phyloP scores from a whole-genome alignment of 179 eudicot species.

The Silene coronaria region DNA sequence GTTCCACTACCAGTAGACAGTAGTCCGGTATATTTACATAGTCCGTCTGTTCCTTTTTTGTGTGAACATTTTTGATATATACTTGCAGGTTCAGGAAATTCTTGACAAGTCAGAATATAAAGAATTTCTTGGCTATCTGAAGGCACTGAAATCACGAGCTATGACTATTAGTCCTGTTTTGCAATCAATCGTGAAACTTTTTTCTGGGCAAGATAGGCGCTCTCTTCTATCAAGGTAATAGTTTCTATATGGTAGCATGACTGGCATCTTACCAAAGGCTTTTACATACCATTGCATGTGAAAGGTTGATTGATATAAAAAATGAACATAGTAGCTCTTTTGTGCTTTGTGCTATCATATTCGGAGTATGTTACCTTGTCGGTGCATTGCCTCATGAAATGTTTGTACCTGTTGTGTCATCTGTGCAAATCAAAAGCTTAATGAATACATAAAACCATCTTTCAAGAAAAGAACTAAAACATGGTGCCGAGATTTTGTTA shows the following conservation, averaged over 20 bases:
- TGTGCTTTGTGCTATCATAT: not conserved
- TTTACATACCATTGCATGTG: not conserved
- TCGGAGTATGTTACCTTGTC: not conserved
- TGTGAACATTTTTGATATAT: not conserved
- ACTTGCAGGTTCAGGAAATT: slow-evolving; percentile 66
- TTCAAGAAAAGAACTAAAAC: not conserved
- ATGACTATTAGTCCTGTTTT: slow-evolving; percentile 65
- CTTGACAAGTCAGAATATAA: slow-evolving; percentile 62
- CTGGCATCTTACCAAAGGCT: not conserved
- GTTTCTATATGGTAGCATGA: not conserved
- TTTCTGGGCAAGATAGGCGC: slow-evolving; percentile 69
- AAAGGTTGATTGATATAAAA: not conserved
- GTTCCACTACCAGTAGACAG: not conserved
- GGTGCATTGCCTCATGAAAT: not conserved
- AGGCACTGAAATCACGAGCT: slow-evolving; percentile 77
- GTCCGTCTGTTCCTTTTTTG: not conserved
- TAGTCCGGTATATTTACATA: not conserved
- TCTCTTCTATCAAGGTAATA: slow-evolving; percentile 69
- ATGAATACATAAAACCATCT: not conserved
- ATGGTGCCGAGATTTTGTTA: too few relatives aligned
- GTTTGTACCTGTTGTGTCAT: not conserved
- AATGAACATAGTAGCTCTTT: not conserved
- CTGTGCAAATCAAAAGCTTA: not conserved
- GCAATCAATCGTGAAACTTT: slow-evolving; percentile 60
- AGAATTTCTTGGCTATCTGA: slow-evolving; percentile 71